These are phyloP conservation scores for Populus alba DNA, from an alignment of 345 rosid genomes.

Conservation along the genomic window DNA sequence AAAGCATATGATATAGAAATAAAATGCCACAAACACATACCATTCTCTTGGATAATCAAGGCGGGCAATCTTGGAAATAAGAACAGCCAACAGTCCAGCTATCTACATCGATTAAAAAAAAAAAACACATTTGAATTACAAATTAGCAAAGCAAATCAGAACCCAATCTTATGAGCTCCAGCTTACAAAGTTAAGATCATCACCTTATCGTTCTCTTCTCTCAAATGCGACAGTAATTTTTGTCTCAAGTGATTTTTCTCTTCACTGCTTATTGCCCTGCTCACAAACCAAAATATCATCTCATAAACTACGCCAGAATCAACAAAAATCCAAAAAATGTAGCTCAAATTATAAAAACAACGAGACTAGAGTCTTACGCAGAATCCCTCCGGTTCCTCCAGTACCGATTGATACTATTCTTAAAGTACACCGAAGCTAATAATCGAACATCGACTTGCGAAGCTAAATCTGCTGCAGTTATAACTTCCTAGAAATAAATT, in stretches of 20 bases:
- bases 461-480: constrained; percentile 77
- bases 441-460: constrained; percentile 86
- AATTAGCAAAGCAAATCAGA: constrained; percentile 6
- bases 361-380: constrained; percentile 39
- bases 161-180: no score
- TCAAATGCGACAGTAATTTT: constrained; percentile 66
- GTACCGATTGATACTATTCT: constrained; percentile 78
- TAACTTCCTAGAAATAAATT: constrained; percentile 60
- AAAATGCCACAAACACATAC: constrained; percentile 23
- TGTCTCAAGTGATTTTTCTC: constrained; percentile 80
- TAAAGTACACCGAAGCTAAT: constrained; percentile 89
- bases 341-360: background rate
- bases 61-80: constrained; percentile 86
- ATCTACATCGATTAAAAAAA: constrained; percentile 45
- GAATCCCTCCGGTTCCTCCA: constrained; percentile 89
- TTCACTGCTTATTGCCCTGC: constrained; percentile 83
- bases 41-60: constrained; percentile 96
- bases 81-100: constrained; percentile 79
- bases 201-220: constrained; percentile 88
- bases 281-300: background rate
- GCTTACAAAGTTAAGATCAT: background rate
- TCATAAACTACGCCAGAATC: background rate
- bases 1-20: background rate
- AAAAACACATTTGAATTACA: background rate
- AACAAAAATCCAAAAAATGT: background rate